Percentiles rank a stretch among this genome's conserved stretches.
phyloP scores from a whole-genome alignment of 1,284 basidiomycete genomes.

The Apiotrichum gracile region DNA sequence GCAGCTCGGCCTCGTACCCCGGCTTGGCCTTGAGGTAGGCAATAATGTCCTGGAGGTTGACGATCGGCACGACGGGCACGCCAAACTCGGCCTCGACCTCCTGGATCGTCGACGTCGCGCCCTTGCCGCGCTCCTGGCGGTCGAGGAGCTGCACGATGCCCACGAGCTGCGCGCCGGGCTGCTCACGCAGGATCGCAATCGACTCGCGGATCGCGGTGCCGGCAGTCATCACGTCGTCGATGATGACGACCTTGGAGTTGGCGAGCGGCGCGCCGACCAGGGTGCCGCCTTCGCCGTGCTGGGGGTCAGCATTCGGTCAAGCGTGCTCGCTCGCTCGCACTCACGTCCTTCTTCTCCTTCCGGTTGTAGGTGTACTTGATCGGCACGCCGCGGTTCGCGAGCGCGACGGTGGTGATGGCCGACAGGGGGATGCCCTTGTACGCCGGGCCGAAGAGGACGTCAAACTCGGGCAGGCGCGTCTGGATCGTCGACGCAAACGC shows the following conservation, averaged over 20 bases:
- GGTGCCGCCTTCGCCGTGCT: slow-evolving; percentile 90
- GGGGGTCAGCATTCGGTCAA: background rate
- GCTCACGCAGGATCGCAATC: slow-evolving; percentile 61
- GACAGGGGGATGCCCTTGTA: slow-evolving; percentile 98
- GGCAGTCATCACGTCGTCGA: slow-evolving; percentile 96
- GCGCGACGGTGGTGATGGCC: slow-evolving; percentile 73
- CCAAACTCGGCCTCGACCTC: slow-evolving; percentile 74
- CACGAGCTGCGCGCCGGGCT: slow-evolving; percentile 68
- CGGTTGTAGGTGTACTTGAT: slow-evolving; percentile 70
- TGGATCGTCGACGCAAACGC: slow-evolving; percentile 67
- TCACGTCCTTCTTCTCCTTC: slow-evolving; percentile 81
- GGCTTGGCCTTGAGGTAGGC: slow-evolving; percentile 68
- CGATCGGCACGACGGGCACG: slow-evolving; percentile 66
- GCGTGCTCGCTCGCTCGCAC: slow-evolving; percentile 9
- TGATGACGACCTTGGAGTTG: slow-evolving; percentile 77
- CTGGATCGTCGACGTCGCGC: slow-evolving; percentile 64
- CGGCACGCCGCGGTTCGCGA: slow-evolving; percentile 42
- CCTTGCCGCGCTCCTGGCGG: slow-evolving; percentile 74
- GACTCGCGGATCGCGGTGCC: slow-evolving; percentile 85
- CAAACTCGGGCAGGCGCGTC: slow-evolving; percentile 61
- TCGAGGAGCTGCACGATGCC: slow-evolving; percentile 90
- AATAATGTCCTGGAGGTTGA: slow-evolving; percentile 79
- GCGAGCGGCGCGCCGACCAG: slow-evolving; percentile 79
- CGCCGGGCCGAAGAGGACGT: slow-evolving; percentile 92
- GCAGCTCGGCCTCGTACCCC: slow-evolving; percentile 58